These are phyloP conservation scores for Rhizopus arrhizus DNA, from an alignment of 371 early-diverging fungal genomes.

Conservation along the genomic window DNA sequence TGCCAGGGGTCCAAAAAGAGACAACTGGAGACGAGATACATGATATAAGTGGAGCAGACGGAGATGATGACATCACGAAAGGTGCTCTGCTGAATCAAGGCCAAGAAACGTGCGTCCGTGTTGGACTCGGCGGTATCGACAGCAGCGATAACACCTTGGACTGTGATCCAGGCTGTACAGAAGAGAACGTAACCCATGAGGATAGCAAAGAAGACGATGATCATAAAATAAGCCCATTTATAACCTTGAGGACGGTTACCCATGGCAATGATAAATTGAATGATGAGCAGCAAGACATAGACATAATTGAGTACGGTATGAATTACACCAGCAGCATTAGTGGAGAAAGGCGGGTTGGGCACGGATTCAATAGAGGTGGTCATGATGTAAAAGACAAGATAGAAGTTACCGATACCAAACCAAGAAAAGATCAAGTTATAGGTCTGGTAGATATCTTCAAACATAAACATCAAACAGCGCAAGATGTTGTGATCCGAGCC, in stretches of 20 bases:
- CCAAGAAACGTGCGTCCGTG: slow-evolving; percentile 10
- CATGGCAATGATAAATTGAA: slow-evolving; percentile 71
- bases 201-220: slow-evolving; percentile 42
- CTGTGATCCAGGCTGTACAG: slow-evolving; percentile 44
- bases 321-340: slow-evolving; percentile 25
- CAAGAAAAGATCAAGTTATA: slow-evolving; percentile 67
- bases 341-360: slow-evolving; percentile 49
- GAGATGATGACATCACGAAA: slow-evolving; percentile 56
- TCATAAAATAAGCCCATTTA: slow-evolving; percentile 63
- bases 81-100: slow-evolving; percentile 32
- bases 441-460: slow-evolving; percentile 66
- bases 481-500: slow-evolving; percentile 59
- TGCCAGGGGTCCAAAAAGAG: slow-evolving; percentile 64
- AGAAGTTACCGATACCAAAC: slow-evolving; percentile 75
- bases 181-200: slow-evolving; percentile 34
- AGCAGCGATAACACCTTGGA: slow-evolving; percentile 37
- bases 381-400: slow-evolving; percentile 72
- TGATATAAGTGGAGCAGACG: slow-evolving; percentile 55
- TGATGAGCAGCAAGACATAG: slow-evolving; percentile 64
- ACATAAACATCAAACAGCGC: slow-evolving; percentile 61
- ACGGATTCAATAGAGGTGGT: slow-evolving; percentile 42
- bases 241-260: slow-evolving; percentile 86
- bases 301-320: slow-evolving; percentile 52
- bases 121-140: slow-evolving; percentile 10
- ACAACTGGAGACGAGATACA: slow-evolving; percentile 56